Conservation (phyloP, 345 rosid genomes). For the Turnera subulata region DNA sequence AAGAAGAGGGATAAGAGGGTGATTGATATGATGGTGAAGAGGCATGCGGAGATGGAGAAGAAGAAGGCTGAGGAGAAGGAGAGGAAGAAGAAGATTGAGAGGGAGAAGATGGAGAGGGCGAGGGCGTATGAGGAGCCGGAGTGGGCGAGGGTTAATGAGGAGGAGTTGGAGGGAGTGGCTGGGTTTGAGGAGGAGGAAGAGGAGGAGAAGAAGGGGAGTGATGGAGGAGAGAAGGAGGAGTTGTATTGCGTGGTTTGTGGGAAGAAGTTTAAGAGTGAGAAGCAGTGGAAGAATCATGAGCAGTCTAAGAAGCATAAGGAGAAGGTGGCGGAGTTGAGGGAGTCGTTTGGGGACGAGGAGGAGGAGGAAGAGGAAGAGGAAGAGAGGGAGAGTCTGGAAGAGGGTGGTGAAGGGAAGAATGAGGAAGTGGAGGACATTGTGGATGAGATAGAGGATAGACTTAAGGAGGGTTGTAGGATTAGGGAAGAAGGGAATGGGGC, state of each 20-base stretch:
- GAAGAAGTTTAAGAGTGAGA: conserved; percentile 89
- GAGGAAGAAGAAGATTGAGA: conserved; percentile 60
- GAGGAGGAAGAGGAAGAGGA: conserved; percentile 28
- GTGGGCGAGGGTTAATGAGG: conserved; percentile 50
- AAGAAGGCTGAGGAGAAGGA: conserved; percentile 56
- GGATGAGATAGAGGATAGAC: conserved; percentile 41
- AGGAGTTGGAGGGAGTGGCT: conserved; percentile 31
- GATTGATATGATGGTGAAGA: conserved; percentile 67
- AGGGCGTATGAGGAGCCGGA: conserved; percentile 57
- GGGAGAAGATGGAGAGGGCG: conserved; percentile 59
- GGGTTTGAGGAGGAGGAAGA: conserved; percentile 38
- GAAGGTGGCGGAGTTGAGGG: conserved; percentile 74
- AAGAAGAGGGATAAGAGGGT: conserved; percentile 97
- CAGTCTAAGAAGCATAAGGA: conserved; percentile 97
- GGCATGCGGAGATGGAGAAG: conserved; percentile 60
- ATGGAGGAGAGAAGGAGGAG: conserved; percentile 35
- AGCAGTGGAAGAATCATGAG: conserved; percentile 97
- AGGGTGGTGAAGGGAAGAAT: conserved; percentile 15
- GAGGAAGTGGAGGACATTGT: conserved; percentile 27
- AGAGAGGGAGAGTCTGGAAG: conserved; percentile 32
- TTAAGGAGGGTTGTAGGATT: conserved; percentile 41
- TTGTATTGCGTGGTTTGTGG: conserved; percentile 81
- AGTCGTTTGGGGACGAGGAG: conserved; percentile 49
- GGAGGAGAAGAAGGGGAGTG: conserved; percentile 25
- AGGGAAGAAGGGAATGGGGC: conserved; percentile 26